Evolutionary conservation across 805 yeast species (phyloP), one percentile per base, ranked within the genome.

Genomic region (Wickerhamomyces bisporus): DNA sequence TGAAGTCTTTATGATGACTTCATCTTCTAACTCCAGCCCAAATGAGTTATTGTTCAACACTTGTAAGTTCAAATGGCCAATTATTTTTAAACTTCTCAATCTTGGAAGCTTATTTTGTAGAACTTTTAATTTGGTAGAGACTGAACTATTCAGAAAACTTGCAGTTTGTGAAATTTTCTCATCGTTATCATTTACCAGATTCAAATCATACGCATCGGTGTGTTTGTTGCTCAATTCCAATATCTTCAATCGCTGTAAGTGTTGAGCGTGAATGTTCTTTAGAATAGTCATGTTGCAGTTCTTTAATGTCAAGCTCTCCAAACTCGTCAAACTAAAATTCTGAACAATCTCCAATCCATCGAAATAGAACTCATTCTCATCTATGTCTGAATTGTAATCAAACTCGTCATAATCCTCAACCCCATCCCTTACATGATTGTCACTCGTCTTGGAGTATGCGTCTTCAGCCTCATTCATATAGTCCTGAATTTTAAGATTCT

Each of bases 281-380:
- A 53, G 26, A 12, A 28, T 33, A 18, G 58, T 45, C 2, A 53
- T 36, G 26, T 52, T 53, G 21, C 52, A 48, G 31, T 50, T 53
- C 41, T 47, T 48, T 14, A 53, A 28, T 3, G 44, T 40, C 4
- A 53, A 34, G 0, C 40, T 34, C 16, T 45, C 34, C 3, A 53
- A 25, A 3, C 33, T 29, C 3, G 50, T 42, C 18, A 47, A 34
- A 6, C 13, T 36, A 16, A 42, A 34, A 26, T 52, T 53, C 14
- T 44, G 47, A 3, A 53, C 26, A 3, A 53, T 49, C 37, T 53
- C 58, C 16, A 53, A 25, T 0, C 58, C 69, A 40, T 63, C 65
- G 43, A 66, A 62, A 41, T 62, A 64, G 27, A 65, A 49, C 34
- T 52, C 58, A 32, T 64, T 65, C 40, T 61, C 64, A 20, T 56